Base-by-base conservation (phyloP, 495 filamentous ascomycete species). In the Aspergillus conjunctus region DNA sequence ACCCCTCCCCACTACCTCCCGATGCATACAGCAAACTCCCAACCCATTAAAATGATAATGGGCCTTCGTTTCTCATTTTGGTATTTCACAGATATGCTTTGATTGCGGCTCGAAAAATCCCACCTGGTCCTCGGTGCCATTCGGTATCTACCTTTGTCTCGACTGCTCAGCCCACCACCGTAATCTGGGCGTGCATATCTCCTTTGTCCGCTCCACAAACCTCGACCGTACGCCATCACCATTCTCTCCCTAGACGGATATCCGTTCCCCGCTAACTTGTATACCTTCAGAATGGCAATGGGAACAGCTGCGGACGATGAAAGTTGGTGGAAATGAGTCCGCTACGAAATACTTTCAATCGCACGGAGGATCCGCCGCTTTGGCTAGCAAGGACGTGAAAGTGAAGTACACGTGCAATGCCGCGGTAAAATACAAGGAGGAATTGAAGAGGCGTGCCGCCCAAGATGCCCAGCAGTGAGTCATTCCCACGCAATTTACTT, bases 261-360 rank as follows among this genome's bases (percentile, higher is more conserved):
- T 12, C 18, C 21, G 37, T 32, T n/a, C 17, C 41, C 48, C 21
- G 57, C 66, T 76, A 63, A 76, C 63, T 51, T 18, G 12, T 39
- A 5, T 10, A 18, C 39, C 43, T 53, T 51, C 68, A 98, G 94
- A 95, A 79, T 98, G 95, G 95, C 91, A 96, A 89, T 98, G 94
- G 93, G 93, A 97, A 69, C 93, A 98, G 70, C 85, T 98, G 33
- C 89, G 94, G 43, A 75, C 90, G n/a, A 98, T 98, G 94, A 98
- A 98, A 77, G 91, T 97, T 17, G 94, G 94, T 65, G 94, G 94
- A 58, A 98, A 98, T 71, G 94, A 98, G 75, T 96, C 92, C 32
- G 95, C 94, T 22, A 98, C 92, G 53, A 97, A 96, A 74, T 98
- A 90, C 77, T 98, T 97, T 80, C 92, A 97, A 75, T 87, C 89